phyloP scores from a whole-genome alignment of 495 filamentous ascomycete genomes.

The Rhypophila decipiens region DNA sequence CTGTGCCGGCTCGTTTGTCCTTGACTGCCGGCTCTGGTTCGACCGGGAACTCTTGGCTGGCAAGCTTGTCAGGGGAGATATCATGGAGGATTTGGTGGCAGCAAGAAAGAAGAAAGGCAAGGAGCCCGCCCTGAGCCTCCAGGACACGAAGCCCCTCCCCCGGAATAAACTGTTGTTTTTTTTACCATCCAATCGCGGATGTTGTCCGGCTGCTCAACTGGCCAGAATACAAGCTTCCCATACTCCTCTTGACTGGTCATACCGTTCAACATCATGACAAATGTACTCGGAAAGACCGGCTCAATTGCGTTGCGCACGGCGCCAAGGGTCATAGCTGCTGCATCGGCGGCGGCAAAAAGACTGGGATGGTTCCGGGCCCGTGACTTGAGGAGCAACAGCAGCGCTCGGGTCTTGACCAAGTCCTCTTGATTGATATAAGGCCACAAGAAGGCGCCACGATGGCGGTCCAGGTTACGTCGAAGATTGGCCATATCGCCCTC shows the following conservation, averaged over 20 bases:
- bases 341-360: constrained; percentile 34
- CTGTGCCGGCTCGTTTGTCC: constrained; percentile 10
- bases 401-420: constrained; percentile 31
- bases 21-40: constrained; percentile 26
- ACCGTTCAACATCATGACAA: constrained; percentile 39
- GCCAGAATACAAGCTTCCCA: constrained; percentile 38
- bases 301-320: constrained; percentile 18
- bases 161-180: constrained; percentile 19
- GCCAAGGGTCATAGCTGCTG: constrained; percentile 24
- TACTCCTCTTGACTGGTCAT: constrained; percentile 29
- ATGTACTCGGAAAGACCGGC: constrained; percentile 28
- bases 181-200: constrained; percentile 6
- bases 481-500: too few species aligned
- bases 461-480: not conserved
- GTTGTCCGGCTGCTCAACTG: constrained; percentile 22
- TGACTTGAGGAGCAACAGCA: constrained; percentile 45
- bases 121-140: constrained; percentile 39
- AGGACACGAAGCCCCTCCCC: constrained; percentile 41
- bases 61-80: constrained; percentile 2
- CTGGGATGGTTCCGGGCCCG: constrained; percentile 39
- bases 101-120: constrained; percentile 36
- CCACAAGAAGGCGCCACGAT: constrained; percentile 31
- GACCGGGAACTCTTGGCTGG: constrained; percentile 8
- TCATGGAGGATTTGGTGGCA: constrained; percentile 35
- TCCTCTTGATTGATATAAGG: constrained; percentile 57